Conservation (phyloP, 345 rosid species). For the Cardamine chenopodiifolia region DNA sequence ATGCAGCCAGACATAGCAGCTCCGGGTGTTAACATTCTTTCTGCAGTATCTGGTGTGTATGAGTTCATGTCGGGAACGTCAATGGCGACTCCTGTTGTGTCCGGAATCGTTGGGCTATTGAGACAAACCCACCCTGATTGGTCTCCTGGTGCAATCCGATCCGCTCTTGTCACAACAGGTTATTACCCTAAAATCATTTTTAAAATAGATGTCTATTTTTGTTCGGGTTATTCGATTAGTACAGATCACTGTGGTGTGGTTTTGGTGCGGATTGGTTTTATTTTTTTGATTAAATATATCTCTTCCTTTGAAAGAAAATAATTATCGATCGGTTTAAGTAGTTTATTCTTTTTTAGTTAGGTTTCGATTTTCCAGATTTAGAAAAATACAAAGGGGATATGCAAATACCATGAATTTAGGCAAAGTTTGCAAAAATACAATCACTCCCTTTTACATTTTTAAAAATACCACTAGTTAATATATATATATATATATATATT, state of each 20-base stretch:
- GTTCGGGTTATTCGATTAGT: not conserved
- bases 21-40: conserved; percentile 49
- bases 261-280: not conserved
- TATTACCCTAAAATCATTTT: not conserved
- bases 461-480: not conserved
- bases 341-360: not conserved
- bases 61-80: conserved; percentile 47
- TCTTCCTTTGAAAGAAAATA: not conserved
- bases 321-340: too few species aligned
- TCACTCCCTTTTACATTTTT: not conserved
- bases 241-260: not conserved
- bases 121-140: conserved; percentile 45
- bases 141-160: conserved; percentile 56
- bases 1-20: conserved; percentile 58
- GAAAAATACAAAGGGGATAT: too few species aligned
- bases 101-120: conserved; percentile 49
- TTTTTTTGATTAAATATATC: not conserved
- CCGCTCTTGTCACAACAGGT: conserved; percentile 60
- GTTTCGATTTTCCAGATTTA: not conserved
- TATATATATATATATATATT: too few species aligned
- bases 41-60: conserved; percentile 39
- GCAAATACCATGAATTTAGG: too few species aligned
- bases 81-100: conserved; percentile 48
- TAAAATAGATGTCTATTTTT: not conserved
- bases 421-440: too few species aligned